phyloP scores from a whole-genome alignment of 257 asterid genomes.

The Solanum dulcamara region DNA sequence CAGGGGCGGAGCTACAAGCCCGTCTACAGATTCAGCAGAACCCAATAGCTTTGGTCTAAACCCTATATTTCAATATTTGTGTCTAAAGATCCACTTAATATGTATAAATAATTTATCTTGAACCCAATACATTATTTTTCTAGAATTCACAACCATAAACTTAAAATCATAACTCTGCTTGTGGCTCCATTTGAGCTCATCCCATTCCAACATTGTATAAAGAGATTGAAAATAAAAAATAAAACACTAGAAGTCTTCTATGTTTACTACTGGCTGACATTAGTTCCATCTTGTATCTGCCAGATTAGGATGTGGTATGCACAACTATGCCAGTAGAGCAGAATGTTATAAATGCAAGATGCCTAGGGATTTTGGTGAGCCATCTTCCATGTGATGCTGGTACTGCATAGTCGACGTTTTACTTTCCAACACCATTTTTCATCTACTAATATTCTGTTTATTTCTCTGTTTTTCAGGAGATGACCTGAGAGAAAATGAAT shows the following conservation, averaged over 20 bases:
- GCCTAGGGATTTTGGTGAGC: conserved; percentile 46
- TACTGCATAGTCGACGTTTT: neutral
- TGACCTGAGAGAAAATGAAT: neutral
- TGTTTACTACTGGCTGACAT: neutral
- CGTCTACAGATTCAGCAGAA: neutral
- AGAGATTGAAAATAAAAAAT: neutral
- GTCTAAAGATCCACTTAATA: neutral
- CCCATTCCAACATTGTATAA: neutral
- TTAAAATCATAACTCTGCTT: neutral
- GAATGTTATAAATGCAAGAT: conserved; percentile 63
- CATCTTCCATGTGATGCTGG: neutral
- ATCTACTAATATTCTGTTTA: neutral
- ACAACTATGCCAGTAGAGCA: conserved; percentile 65
- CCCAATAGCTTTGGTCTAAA: neutral
- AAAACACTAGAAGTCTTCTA: neutral
- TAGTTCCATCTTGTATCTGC: neutral
- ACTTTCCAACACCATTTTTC: neutral
- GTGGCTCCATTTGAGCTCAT: neutral
- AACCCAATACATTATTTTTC: neutral
- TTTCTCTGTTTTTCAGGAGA: conserved; percentile 1
- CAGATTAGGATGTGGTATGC: conserved; percentile 47
- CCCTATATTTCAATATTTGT: neutral
- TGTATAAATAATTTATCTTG: neutral
- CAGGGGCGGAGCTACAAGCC: neutral
- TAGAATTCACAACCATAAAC: neutral